A percentile compares a stretch with the other conserved stretches of the same genome.
Evolutionary conservation across 352 stramenopile genomes (phyloP).

Genomic region (Globisporangium takayamanum): DNA sequence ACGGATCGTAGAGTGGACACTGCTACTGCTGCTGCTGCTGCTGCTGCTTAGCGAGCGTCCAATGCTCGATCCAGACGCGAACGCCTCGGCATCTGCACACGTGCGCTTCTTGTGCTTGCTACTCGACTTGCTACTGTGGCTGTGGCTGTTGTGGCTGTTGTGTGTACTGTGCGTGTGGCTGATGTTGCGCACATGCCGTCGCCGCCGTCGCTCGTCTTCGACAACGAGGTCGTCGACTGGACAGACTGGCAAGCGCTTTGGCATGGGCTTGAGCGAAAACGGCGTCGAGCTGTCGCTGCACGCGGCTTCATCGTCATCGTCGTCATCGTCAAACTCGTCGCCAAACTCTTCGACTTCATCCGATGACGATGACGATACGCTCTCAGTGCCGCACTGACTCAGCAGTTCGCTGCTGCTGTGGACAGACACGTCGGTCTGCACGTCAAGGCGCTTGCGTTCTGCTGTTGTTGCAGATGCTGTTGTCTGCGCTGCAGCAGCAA

Average conservation of each 20-base stretch:
- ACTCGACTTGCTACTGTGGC: not conserved
- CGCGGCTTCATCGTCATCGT: slow-evolving; percentile 3
- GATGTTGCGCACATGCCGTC: slow-evolving; percentile 31
- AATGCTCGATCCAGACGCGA: slow-evolving; percentile 40
- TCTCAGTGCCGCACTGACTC: slow-evolving; percentile 8
- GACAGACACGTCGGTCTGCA: slow-evolving; percentile 10
- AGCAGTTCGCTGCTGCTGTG: slow-evolving; percentile 16
- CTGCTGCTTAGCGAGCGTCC: slow-evolving; percentile 11
- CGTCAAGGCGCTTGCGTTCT: not conserved
- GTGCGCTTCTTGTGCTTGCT: slow-evolving; percentile 39
- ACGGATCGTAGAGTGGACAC: slow-evolving; percentile 7
- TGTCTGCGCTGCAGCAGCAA: not conserved
- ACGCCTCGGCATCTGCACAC: slow-evolving; percentile 49
- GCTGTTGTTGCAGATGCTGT: not conserved
- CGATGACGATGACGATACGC: slow-evolving; percentile 3
- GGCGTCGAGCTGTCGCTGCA: slow-evolving; percentile 3
- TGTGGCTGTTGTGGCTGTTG: slow-evolving; percentile 12
- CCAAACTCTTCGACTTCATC: slow-evolving; percentile 4
- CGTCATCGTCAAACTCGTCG: slow-evolving; percentile 13
- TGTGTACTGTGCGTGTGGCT: slow-evolving; percentile 3
- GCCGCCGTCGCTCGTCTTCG: slow-evolving; percentile 72
- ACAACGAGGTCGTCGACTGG: slow-evolving; percentile 67
- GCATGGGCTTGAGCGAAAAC: slow-evolving; percentile 71
- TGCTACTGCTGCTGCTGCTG: slow-evolving; percentile 2
- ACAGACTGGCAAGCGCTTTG: slow-evolving; percentile 56